Evolutionary conservation across 2,329 filamentous ascomycete genomes (phyloP), one percentile per base, ranked within the genome.

Genomic region (Talaromyces rugulosus): DNA sequence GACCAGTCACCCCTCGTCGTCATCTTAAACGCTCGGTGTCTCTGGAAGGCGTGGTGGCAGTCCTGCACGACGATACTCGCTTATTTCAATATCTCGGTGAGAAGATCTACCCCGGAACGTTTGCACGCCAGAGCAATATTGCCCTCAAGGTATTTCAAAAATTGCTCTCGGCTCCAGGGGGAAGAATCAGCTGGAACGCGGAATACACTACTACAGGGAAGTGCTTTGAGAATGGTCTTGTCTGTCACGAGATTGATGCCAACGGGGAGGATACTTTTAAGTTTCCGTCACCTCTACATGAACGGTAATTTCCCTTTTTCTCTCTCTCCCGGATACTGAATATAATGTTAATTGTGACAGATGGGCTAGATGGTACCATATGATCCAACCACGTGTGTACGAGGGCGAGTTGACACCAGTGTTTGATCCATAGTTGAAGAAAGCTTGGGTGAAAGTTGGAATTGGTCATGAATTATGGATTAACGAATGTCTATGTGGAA

Each of bases 311-410:
- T 8, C 9, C 14, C 9, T 28, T 9, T 1, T 31, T 33, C 28
- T 33, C 8, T 16, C 12, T 8, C 7, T 42, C 23, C 12, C 11
- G 34, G 12, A 5, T 28, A n/a, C 36, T 58, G 47, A 58, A 42
- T 61, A n/a, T 42, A 5, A 4, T 34, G 3, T 27, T 40, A 27
- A 16, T 6, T n/a, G 18, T 51, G 4, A 18, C 27, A 62, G 60
- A 56, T 62, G 60, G 56, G 60, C 60, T 0, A 40, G 50, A 28
- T 59, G 56, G 60, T 52, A 59, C 50, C 60, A 62, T 14, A 30
- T 55, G 9, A 62, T 62, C 3, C 56, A 51, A 28, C 36, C 55
- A 2, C 36, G 23, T n/a, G 50, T 62, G 18, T 62, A 58, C 33
- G 55, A 33, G 8, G 60, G 60, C 3, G 60, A 62, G 30, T n/a